These are phyloP conservation scores for Neurospora sp. DNA, from an alignment of 495 filamentous ascomycete species.

Conservation along the genomic window DNA sequence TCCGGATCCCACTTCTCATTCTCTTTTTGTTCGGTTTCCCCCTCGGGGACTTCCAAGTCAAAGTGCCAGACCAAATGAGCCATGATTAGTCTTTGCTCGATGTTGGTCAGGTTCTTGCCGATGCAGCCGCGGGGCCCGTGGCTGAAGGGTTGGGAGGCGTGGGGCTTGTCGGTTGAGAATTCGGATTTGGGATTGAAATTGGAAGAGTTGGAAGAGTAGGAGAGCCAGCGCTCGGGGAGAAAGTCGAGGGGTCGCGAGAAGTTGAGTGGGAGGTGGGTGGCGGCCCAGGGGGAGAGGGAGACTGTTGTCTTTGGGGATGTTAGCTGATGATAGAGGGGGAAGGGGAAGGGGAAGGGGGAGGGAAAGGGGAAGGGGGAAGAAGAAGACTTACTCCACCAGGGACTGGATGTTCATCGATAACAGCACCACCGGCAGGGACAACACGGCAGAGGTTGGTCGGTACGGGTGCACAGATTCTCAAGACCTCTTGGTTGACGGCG, in stretches of 20 bases:
- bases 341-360: background rate
- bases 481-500: slow-evolving; percentile 7
- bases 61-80: slow-evolving; percentile 5
- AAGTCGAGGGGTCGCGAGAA: slow-evolving; percentile 29
- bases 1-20: slow-evolving; percentile 1
- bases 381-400: slow-evolving; percentile 1
- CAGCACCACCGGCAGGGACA: slow-evolving; percentile 3
- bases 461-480: slow-evolving; percentile 8
- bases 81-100: slow-evolving; percentile 10
- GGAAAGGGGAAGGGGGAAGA: background rate
- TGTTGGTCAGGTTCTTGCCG: slow-evolving; percentile 33
- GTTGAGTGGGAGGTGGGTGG: slow-evolving; percentile 10
- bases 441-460: slow-evolving; percentile 5
- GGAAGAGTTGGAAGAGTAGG: background rate
- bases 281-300: slow-evolving; percentile 11
- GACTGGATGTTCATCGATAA: slow-evolving; percentile 9
- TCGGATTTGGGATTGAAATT: slow-evolving; percentile 22
- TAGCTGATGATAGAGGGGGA: background rate
- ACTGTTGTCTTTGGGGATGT: slow-evolving; percentile 8
- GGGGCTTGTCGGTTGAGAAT: slow-evolving; percentile 2
- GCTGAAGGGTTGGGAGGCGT: slow-evolving; percentile 29
- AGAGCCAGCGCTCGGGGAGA: slow-evolving; percentile 37
- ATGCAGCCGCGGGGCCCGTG: slow-evolving; percentile 36
- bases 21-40: background rate
- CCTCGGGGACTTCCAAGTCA: background rate